Conservation (phyloP, 140 eudicot genomes). For the Erigeron philadelphicus region DNA sequence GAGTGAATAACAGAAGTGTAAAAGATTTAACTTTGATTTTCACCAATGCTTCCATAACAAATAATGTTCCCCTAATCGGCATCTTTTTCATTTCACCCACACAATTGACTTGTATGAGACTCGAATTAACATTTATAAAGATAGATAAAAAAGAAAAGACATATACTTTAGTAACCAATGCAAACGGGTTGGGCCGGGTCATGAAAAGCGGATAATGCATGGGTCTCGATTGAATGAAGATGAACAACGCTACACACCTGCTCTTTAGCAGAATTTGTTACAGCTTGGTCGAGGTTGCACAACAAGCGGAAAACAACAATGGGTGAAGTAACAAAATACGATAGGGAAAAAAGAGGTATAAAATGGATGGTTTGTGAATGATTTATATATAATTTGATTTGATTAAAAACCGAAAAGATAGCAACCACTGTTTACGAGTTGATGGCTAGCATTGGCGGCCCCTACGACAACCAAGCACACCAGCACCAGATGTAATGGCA, state of each 20-base stretch:
- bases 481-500: constrained; percentile 64
- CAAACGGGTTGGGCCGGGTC: constrained; percentile 2
- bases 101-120: constrained; percentile 38
- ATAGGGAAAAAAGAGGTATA: constrained; percentile 20
- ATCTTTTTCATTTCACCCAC: constrained; percentile 39
- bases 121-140: constrained; percentile 20
- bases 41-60: constrained; percentile 27
- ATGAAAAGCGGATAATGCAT: constrained; percentile 26
- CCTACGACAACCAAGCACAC: constrained; percentile 61
- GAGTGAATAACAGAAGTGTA: constrained; percentile 7
- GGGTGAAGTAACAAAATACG: constrained; percentile 4
- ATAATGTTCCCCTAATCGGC: constrained; percentile 26
- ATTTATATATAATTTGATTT: constrained; percentile 26
- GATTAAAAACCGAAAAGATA: neutral
- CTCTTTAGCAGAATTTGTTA: constrained; percentile 39
- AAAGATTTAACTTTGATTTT: neutral
- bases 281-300: constrained; percentile 71
- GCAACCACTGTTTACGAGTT: neutral
- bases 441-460: constrained; percentile 59
- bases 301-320: constrained; percentile 23
- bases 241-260: constrained; percentile 72
- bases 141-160: constrained; percentile 17
- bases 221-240: constrained; percentile 16
- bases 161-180: constrained; percentile 9
- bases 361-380: constrained; percentile 18